Percentiles rank a stretch among this genome's conserved stretches.
phyloP scores from a whole-genome alignment of 176 grass and related monocot species.

The Poa pratensis region DNA sequence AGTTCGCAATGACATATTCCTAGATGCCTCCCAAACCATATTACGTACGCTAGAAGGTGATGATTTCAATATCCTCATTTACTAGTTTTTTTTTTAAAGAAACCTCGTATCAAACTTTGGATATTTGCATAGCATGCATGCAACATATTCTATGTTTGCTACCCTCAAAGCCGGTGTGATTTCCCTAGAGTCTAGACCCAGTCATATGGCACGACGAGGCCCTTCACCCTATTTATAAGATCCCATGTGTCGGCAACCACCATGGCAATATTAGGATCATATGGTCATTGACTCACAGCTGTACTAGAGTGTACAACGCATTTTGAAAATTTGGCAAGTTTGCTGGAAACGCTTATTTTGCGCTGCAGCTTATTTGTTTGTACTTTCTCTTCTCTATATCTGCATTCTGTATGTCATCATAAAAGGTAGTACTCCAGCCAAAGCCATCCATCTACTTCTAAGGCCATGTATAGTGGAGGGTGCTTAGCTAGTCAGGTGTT shows the following conservation, averaged over 20 bases:
- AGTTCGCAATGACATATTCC: not conserved
- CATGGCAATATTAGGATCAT: not conserved
- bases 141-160: not conserved
- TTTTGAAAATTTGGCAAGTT: too few species aligned
- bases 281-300: not conserved
- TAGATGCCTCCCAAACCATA: not conserved
- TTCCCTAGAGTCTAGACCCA: not conserved
- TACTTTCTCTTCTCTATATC: too few species aligned
- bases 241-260: not conserved
- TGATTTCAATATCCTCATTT: not conserved
- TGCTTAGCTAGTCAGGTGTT: too few species aligned
- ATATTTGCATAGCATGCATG: not conserved
- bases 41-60: not conserved
- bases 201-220: not conserved
- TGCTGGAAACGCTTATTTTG: too few species aligned
- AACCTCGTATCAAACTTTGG: not conserved
- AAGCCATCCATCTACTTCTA: too few species aligned
- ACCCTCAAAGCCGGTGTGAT: not conserved
- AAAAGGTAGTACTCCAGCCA: too few species aligned
- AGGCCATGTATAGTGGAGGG: too few species aligned
- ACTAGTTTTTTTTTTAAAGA: too few species aligned
- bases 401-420: too few species aligned
- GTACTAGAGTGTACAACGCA: too few species aligned
- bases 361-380: too few species aligned
- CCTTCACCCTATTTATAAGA: not conserved